Evolutionary conservation across 257 asterid genomes (phyloP), one percentile per base, ranked within the genome.

Genomic region (Solanum appendiculatum): DNA sequence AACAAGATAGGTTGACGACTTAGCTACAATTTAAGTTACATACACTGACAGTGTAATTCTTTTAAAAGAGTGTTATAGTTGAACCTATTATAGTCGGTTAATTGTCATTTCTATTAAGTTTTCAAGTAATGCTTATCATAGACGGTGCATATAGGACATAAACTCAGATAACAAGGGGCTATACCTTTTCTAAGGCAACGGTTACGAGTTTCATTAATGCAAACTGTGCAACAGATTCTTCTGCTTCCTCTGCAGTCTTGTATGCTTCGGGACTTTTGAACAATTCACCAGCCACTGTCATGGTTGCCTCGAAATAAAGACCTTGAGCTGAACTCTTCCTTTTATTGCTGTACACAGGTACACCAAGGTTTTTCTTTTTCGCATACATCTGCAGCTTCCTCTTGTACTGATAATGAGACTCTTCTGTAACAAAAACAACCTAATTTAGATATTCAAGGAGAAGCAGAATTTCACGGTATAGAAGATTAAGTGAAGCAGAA

Each of bases 171-270:
- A 44, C 29, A 74, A 69, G 77, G 36, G 36, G 3, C 14, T 75
- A 88, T 88, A 91, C 95, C 90, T 88, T 89, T 81, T 33, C 88
- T 86, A 91, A 86, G 85, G 87, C 87, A 69, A 89, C 86, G 2
- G 84, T 89, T 21, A 86, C 16, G 40, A 91, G 54, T 64, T 91
- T 86, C 85, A 89, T 74, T 86, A 91, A 63, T 85, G 92, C 95
- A 83, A 83, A 84, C 82, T 90, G 90, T 87, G 95, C 93, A 80
- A 88, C 93, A 82, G 92, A 83, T 21, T 87, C 70, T 85, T 91
- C 91, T 68, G 94, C 95, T 81, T 89, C 90, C 34, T 86, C 86
- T 29, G 84, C 44, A 56, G 90, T 88, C 74, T 87, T 86, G 44
- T 48, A 85, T 69, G 44, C 86, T 34, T 72, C 87, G 23, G 85